A percentile compares a stretch with the other conserved stretches of the same genome.
Evolutionary conservation across 2,329 filamentous ascomycete species (phyloP).

Genomic region (Aspergillus sp.): DNA sequence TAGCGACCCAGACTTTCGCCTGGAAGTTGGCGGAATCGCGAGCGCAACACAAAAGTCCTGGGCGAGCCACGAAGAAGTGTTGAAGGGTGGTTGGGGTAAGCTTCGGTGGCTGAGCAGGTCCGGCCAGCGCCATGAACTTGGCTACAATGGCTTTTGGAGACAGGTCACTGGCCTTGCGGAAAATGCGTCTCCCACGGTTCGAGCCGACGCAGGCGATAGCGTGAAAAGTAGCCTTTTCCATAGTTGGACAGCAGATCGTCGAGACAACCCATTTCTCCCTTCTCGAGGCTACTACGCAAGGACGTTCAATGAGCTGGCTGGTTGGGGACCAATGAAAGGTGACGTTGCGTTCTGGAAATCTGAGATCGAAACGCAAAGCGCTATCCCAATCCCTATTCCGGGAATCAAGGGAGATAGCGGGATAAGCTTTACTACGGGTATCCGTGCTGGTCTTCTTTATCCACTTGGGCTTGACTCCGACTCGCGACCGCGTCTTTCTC

Average conservation of each 20-base stretch:
- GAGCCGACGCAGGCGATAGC: slow-evolving; percentile 82
- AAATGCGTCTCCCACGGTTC: slow-evolving; percentile 76
- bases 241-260: slow-evolving; percentile 73
- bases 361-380: slow-evolving; percentile 79
- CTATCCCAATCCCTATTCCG: slow-evolving; percentile 71
- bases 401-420: slow-evolving; percentile 69
- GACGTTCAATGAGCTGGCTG: slow-evolving; percentile 78
- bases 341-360: slow-evolving; percentile 93
- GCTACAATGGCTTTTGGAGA: slow-evolving; percentile 81
- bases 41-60: slow-evolving; percentile 86
- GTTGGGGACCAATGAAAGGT: slow-evolving; percentile 76
- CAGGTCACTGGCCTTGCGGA: slow-evolving; percentile 78
- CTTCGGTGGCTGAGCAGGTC: slow-evolving; percentile 69
- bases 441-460: slow-evolving; percentile 79
- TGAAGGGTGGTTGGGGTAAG: slow-evolving; percentile 75
- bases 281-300: slow-evolving; percentile 78
- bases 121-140: slow-evolving; percentile 72
- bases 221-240: slow-evolving; percentile 87
- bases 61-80: slow-evolving; percentile 89
- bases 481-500: slow-evolving; percentile 63
- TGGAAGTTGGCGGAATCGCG: slow-evolving; percentile 76
- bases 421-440: slow-evolving; percentile 76
- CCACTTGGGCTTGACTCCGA: slow-evolving; percentile 67
- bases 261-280: slow-evolving; percentile 83
- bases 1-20: slow-evolving; percentile 76